A percentile compares a stretch with the other conserved stretches of the same genome.
Evolutionary conservation across 345 rosid genomes (phyloP).

Genomic region (Melaleuca quinquenervia): DNA sequence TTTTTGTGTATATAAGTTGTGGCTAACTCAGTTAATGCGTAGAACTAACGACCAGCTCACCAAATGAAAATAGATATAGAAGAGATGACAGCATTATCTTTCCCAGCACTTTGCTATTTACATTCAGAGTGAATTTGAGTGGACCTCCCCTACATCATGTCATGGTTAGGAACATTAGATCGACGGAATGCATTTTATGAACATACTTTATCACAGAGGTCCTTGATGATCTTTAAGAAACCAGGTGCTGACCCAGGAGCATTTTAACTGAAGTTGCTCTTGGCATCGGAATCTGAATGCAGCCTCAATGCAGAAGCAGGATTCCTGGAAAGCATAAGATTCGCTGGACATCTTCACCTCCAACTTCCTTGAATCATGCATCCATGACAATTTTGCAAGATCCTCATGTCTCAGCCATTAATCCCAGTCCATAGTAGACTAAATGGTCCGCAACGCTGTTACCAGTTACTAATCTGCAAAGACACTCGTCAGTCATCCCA

Average conservation of each 20-base stretch:
- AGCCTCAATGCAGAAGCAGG: not conserved
- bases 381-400: not conserved
- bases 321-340: not conserved
- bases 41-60: no score
- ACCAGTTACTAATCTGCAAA: not conserved
- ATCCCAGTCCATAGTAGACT: not conserved
- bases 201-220: not conserved
- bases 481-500: not conserved
- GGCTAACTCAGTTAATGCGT: no score
- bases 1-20: no score
- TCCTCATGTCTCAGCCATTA: not conserved
- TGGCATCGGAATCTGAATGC: not conserved
- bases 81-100: no score
- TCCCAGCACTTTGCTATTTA: not conserved
- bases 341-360: not conserved
- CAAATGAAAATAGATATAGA: no score
- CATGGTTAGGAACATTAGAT: not conserved
- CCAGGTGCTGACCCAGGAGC: rapidly evolving
- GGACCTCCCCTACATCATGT: not conserved
- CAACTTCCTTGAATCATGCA: not conserved
- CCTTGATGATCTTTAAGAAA: not conserved
- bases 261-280: not conserved
- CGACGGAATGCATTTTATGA: not conserved
- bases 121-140: not conserved
- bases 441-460: not conserved